phyloP scores from a whole-genome alignment of 73 alveolate species.

The Stentor roeselii region DNA sequence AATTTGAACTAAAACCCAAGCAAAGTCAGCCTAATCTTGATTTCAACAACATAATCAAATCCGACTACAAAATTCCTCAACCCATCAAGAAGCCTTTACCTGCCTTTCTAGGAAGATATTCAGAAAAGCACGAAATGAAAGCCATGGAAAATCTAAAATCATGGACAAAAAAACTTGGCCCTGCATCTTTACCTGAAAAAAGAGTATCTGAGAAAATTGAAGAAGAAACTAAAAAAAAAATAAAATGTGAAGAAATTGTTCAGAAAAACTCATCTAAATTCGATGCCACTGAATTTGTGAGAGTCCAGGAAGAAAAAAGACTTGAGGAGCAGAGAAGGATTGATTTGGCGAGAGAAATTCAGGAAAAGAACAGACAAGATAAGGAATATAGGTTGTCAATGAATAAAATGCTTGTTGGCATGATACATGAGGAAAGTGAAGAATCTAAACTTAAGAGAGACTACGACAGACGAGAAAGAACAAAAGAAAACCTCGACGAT shows the following conservation, averaged over 20 bases:
- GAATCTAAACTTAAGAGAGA: neutral
- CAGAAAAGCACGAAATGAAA: neutral
- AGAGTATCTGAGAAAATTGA: neutral
- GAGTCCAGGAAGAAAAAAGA: slow-evolving; percentile 1
- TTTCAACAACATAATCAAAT: too few species aligned
- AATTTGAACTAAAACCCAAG: too few species aligned
- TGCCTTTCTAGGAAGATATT: neutral
- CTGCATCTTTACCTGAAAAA: neutral
- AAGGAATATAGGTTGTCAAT: neutral
- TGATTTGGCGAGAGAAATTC: neutral
- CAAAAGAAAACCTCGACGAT: neutral
- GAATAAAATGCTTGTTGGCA: neutral
- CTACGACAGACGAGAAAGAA: neutral
- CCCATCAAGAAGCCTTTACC: neutral
- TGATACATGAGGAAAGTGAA: neutral
- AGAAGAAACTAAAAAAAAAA: neutral
- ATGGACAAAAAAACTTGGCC: neutral
- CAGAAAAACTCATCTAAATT: neutral
- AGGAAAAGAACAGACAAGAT: neutral
- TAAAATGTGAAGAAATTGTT: neutral
- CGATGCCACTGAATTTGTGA: neutral
- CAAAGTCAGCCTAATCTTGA: too few species aligned
- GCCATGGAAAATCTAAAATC: neutral
- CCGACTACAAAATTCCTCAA: too few species aligned
- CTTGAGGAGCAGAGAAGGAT: neutral